Conservation (phyloP, 345 rosid genomes). For the Eucalyptus sp. region DNA sequence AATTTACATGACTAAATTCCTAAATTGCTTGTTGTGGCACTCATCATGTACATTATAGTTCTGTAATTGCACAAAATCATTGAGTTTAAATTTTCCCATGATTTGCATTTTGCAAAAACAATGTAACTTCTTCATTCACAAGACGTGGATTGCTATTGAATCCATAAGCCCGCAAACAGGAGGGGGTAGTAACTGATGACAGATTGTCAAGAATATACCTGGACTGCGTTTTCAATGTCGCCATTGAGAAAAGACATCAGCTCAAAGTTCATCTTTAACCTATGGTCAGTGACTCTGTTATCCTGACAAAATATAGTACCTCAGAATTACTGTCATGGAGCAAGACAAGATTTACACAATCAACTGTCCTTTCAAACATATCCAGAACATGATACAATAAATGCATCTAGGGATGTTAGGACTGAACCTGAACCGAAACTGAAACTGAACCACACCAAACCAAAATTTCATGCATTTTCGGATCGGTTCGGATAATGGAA, state of each 20-base stretch:
- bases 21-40: not conserved
- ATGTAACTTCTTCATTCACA: not conserved
- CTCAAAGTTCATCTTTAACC: slow-evolving; percentile 81
- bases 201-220: slow-evolving; percentile 27
- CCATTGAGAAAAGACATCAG: slow-evolving; percentile 85
- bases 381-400: not conserved
- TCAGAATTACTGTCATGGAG: not conserved
- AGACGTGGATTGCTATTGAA: not conserved
- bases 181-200: not conserved
- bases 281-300: slow-evolving; percentile 91
- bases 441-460: too few relatives aligned
- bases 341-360: not conserved
- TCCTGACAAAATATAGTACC: slow-evolving; percentile 31
- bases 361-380: not conserved
- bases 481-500: too few relatives aligned
- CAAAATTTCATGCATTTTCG: too few relatives aligned
- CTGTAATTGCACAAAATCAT: not conserved
- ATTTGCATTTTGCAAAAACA: not conserved
- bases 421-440: too few relatives aligned
- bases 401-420: not conserved
- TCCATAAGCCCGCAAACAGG: not conserved
- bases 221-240: slow-evolving; percentile 62
- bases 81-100: not conserved
- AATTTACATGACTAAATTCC: not conserved
- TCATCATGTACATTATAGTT: not conserved